Conservation (phyloP, 768 basidiomycete species). For the Boletus speciosus region DNA sequence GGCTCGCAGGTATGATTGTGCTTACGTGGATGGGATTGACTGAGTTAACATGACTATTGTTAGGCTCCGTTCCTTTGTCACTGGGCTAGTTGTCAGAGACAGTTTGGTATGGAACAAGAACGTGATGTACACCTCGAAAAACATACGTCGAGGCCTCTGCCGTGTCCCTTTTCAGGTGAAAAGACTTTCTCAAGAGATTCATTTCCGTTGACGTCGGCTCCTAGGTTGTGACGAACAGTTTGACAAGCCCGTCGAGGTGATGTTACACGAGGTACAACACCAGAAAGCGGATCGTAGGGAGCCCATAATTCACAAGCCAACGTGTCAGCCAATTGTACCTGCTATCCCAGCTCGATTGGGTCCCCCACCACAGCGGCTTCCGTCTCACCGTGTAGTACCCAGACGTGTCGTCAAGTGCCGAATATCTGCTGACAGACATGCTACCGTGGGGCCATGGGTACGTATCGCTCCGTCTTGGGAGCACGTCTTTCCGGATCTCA, state of each 20-base stretch:
- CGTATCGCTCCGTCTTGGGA: conserved; percentile 13
- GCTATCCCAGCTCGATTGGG: conserved; percentile 31
- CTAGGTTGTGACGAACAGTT: conserved; percentile 55
- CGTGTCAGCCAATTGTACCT: conserved; percentile 33
- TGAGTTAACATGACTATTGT: conserved; percentile 5
- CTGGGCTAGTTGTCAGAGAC: conserved; percentile 56
- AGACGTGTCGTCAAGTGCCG: conserved; percentile 40
- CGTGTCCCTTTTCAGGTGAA: conserved; percentile 43
- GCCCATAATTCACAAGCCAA: conserved; percentile 25
- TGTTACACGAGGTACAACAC: conserved; percentile 47
- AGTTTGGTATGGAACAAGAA: conserved; percentile 34
- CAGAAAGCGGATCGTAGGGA: conserved; percentile 19
- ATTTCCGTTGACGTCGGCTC: conserved; percentile 8
- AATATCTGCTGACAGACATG: conserved; percentile 53
- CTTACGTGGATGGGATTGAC: neutral
- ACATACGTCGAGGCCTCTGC: conserved; percentile 38
- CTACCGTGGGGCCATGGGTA: conserved; percentile 53
- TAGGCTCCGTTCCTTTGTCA: conserved; percentile 44
- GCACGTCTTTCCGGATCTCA: neutral
- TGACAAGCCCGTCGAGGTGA: conserved; percentile 42
- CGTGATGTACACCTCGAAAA: conserved; percentile 49
- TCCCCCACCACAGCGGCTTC: conserved; percentile 41
- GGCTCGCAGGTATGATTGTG: conserved; percentile 25
- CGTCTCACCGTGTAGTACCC: conserved; percentile 49
- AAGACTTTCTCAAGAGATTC: neutral